Evolutionary conservation across 768 basidiomycete species (phyloP), one percentile per base, ranked within the genome.

Genomic region (Solioccasus polychromus): DNA sequence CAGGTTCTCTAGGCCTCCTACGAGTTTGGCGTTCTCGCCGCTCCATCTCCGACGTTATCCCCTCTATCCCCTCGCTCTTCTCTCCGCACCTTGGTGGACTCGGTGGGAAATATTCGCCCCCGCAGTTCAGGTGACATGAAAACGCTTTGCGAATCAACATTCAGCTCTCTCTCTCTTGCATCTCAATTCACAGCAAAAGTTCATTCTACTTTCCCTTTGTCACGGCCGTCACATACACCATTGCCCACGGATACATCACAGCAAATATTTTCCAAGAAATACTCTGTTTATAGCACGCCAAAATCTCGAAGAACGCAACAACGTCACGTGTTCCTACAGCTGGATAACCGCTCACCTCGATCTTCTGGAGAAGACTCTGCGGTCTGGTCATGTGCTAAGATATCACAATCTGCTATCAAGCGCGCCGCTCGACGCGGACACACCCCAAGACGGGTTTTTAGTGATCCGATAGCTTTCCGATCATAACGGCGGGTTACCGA

Each of bases 311-410:
- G n/a, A n/a, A n/a, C n/a, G n/a, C 8, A 47, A 41, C 47, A 28
- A 28, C 60, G 51, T 1, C 51, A 45, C 37, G 23, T 34, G 23
- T 53, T 50, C 26, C 39, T 50, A 22, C 45, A 35, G 2, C 39
- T 47, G 22, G 45, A 55, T 19, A 30, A 26, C 11, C 38, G 25
- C 29, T 34, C 36, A 40, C 37, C 48, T 34, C 46, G n/a, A 8
- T 37, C 45, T 5, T 29, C 51, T 4, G 50, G 40, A 42, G 48
- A 53, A 19, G n/a, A n/a, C n/a, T n/a, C n/a, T n/a, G 29, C 8
- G 25, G 22, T 63, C 24, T 64, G 63, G 63, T 63, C 63, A 26
- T 64, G 63, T 53, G 63, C 63, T 25, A 64, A 67, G 39, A 64
- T 64, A 11, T 52, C 63, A 0, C 63, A 44, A 20, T 64, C 63